A percentile compares a stretch with the other conserved stretches of the same genome.
Evolutionary conservation across 1,284 basidiomycete genomes (phyloP).

Genomic region (Rhodotorula sp.): DNA sequence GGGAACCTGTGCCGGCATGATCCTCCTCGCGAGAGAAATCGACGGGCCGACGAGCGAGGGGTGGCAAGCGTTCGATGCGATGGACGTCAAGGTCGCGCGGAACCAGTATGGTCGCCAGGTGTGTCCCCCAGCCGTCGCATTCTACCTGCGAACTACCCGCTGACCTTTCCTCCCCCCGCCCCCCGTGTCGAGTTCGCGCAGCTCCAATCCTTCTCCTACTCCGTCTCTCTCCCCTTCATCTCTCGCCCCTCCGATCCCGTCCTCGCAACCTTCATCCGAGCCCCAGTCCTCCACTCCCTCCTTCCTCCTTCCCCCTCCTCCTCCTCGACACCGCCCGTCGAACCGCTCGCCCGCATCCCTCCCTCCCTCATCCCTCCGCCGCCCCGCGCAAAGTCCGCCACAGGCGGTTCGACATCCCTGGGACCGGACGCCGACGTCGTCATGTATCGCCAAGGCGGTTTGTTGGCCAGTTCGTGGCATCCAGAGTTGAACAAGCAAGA

Average conservation of each 20-base stretch:
- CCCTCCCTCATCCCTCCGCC: constrained; percentile 48
- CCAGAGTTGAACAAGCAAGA: constrained; percentile 83
- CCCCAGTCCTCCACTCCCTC: constrained; percentile 61
- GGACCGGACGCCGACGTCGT: constrained; percentile 69
- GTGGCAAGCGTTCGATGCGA: constrained; percentile 79
- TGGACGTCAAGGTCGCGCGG: constrained; percentile 75
- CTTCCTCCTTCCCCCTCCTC: constrained; percentile 21
- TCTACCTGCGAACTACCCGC: not conserved
- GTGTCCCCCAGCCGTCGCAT: not conserved
- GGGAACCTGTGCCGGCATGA: constrained; percentile 97
- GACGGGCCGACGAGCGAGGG: constrained; percentile 70
- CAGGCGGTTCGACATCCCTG: constrained; percentile 27
- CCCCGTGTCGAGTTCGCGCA: constrained; percentile 48
- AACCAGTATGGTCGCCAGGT: constrained; percentile 71
- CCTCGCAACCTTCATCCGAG: constrained; percentile 90
- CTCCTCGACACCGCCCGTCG: constrained; percentile 43
- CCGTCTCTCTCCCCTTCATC: constrained; percentile 66
- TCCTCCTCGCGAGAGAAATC: constrained; percentile 72
- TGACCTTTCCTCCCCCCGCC: too few species aligned
- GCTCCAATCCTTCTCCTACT: constrained; percentile 87
- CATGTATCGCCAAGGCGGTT: constrained; percentile 77
- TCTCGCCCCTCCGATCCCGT: constrained; percentile 65
- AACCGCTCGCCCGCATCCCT: constrained; percentile 72
- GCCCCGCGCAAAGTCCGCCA: constrained; percentile 50
- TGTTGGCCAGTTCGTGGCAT: constrained; percentile 89